These are phyloP conservation scores for Pharnaceum exiguum DNA, from an alignment of 148 eudicot genomes.

Conservation along the genomic window DNA sequence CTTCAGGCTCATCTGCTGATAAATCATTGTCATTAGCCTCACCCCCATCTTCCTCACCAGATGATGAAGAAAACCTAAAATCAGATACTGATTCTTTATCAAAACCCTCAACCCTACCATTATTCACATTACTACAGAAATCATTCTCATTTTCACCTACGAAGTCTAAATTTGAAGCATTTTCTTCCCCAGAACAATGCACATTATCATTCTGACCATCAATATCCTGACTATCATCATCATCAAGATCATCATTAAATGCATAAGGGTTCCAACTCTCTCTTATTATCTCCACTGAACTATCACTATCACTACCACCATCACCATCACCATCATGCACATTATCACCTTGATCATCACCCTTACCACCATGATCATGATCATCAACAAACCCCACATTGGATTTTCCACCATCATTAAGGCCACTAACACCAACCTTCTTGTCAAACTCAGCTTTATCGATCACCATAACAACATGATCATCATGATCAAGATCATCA, in stretches of 20 bases:
- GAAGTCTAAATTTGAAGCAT: not conserved
- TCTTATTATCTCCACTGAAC: conserved; percentile 14
- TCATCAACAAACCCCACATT: not conserved
- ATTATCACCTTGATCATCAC: not conserved
- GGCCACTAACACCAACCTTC: not conserved
- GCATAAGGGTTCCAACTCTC: conserved; percentile 9
- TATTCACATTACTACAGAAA: not conserved
- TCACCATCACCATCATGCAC: not conserved
- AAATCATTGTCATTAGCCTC: not conserved
- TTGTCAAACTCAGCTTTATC: conserved; percentile 14
- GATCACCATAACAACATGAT: not conserved
- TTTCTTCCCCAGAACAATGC: not conserved
- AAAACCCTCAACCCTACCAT: not conserved
- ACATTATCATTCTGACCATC: conserved; percentile 5
- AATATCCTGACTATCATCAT: conserved; percentile 6
- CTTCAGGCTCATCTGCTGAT: not conserved
- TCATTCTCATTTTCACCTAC: not conserved
- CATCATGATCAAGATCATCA: conserved; percentile 1
- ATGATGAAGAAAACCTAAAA: not conserved
- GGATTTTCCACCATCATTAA: not conserved
- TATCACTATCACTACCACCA: conserved; percentile 3
- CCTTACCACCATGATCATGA: not conserved
- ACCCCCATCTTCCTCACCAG: conserved; percentile 1
- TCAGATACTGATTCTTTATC: not conserved
- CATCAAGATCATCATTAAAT: not conserved